Evolutionary conservation across 73 alveolate species (phyloP), one percentile per base, ranked within the genome.

Genomic region (Symbiodinium natans): DNA sequence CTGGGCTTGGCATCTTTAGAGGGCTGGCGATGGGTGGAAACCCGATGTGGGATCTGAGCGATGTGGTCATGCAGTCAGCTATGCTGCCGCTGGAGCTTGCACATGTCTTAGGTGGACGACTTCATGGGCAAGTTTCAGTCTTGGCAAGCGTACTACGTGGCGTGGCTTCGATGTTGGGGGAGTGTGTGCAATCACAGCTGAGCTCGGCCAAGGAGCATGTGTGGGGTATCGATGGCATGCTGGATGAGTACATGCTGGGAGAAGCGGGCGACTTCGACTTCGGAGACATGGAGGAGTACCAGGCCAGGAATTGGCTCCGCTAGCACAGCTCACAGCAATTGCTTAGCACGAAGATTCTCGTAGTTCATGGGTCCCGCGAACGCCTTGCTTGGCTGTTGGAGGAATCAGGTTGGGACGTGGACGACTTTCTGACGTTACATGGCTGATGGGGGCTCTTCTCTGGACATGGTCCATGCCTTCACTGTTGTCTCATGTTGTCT

Each of bases 111-210:
- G 97, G 97, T 90, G 25, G 97, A 90, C 80, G 88, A 84, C 52
- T 90, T 90, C 97, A 90, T 90, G 97, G 41, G 80, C 40, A 68
- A 71, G 88, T 90, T 90, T 33, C 54, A 90, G 80, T 90, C 97
- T 21, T 90, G 97, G 97, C 97, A 90, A 41, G 97, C 97, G 34
- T 90, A 90, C 88, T 90, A 90, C 88, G 89, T 15, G 23, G 48
- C 97, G 41, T 33, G 97, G 42, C 95, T 17, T 29, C 41, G 90
- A 36, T 23, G 59, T 25, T 39, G 59, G 56, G 10, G 17, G 41
- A 73, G 19, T 17, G 40, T 9, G 2, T 27, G 83, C 48, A 34
- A 23, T 41, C 36, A 25, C 13, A 21, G 41, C 15, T 39, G 21
- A 15, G 13, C 52, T 27, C 10, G 23, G 52, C 29, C 42, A 25